These are phyloP conservation scores for Salicornia ramosissima DNA, from an alignment of 148 eudicot species.

Conservation along the genomic window DNA sequence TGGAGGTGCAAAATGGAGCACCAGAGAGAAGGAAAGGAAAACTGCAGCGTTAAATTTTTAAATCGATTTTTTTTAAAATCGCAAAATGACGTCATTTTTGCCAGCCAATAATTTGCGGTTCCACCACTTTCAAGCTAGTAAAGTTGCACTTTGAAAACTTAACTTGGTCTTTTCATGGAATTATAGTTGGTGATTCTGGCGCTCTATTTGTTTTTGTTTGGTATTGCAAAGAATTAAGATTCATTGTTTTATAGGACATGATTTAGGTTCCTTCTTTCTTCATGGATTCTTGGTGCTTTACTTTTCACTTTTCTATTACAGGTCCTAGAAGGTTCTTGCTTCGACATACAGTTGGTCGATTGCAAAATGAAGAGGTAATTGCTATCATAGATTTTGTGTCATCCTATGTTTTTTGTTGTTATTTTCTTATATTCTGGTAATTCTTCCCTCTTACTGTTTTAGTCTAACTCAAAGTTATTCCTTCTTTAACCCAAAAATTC, in stretches of 20 bases:
- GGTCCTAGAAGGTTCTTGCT: slow-evolving; percentile 88
- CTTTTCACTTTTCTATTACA: slow-evolving; percentile 27
- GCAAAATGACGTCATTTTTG: no score
- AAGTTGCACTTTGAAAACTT: not conserved
- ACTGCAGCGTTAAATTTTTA: no score
- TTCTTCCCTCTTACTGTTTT: no score
- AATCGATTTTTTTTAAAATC: no score
- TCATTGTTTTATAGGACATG: not conserved
- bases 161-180: not conserved
- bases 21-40: no score
- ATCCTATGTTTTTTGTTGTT: not conserved
- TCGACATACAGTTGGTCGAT: slow-evolving; percentile 78
- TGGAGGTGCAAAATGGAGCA: no score
- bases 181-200: not conserved
- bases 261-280: not conserved
- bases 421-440: not conserved
- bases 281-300: not conserved
- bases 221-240: not conserved
- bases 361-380: slow-evolving; percentile 87
- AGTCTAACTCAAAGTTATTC: no score
- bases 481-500: no score
- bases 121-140: not conserved
- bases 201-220: not conserved
- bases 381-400: not conserved
- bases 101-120: no score